A percentile compares a stretch with the other conserved stretches of the same genome.
phyloP scores from a whole-genome alignment of 306 rosid species.

The Malus sieversii region DNA sequence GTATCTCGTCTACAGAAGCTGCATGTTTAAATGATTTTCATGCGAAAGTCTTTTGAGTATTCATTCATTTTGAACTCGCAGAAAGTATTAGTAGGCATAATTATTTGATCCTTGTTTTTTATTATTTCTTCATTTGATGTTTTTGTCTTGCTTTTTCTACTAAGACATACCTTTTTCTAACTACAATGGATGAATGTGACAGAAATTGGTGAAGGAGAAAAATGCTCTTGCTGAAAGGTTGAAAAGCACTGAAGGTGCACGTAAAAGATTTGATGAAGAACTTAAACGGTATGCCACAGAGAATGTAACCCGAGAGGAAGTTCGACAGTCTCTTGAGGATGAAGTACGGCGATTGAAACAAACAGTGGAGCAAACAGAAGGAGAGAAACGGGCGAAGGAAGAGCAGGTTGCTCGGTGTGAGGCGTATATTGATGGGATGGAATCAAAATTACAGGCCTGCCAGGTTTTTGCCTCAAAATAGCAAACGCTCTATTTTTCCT shows the following conservation, averaged over 20 bases:
- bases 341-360: slow-evolving; percentile 85
- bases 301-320: slow-evolving; percentile 86
- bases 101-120: background rate
- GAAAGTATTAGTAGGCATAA: background rate
- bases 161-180: background rate
- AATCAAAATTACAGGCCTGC: slow-evolving; percentile 90
- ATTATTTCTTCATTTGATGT: background rate
- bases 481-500: background rate
- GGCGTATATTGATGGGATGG: slow-evolving; percentile 97
- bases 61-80: background rate
- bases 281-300: slow-evolving; percentile 86
- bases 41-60: background rate
- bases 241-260: slow-evolving; percentile 92
- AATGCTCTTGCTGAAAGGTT: slow-evolving; percentile 90
- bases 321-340: slow-evolving; percentile 89
- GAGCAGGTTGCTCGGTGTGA: slow-evolving; percentile 95
- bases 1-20: background rate
- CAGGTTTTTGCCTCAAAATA: slow-evolving; percentile 51
- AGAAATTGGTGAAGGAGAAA: slow-evolving; percentile 96
- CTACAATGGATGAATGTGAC: slow-evolving; percentile 24
- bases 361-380: slow-evolving; percentile 95
- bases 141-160: background rate
- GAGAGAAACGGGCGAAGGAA: slow-evolving; percentile 93
- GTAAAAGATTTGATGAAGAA: slow-evolving; percentile 96
- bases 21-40: background rate